Conservation (phyloP, 2,329 filamentous ascomycete genomes). For the Chalaropsis thielavioides region DNA sequence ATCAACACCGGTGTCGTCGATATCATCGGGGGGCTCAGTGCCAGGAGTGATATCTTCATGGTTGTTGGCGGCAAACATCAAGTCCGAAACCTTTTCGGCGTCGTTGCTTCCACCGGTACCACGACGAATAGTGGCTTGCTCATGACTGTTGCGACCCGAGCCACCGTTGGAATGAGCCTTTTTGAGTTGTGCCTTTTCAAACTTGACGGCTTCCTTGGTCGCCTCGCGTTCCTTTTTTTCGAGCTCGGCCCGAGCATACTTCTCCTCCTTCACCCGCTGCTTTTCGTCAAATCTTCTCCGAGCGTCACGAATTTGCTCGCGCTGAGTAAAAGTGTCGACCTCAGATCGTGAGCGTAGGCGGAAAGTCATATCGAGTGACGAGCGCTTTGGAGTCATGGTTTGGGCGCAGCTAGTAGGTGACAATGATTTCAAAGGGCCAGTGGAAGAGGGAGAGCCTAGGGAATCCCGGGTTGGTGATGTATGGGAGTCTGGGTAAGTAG, state of each 20-base stretch:
- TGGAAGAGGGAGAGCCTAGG: conserved; percentile 20
- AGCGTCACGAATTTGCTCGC: conserved; percentile 45
- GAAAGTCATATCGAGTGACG: conserved; percentile 44
- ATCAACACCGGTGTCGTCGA: conserved; percentile 29
- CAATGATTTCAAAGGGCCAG: conserved; percentile 25
- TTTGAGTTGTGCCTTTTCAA: conserved; percentile 33
- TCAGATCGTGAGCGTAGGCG: conserved; percentile 47
- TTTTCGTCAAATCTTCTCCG: conserved; percentile 49
- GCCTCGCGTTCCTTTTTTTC: conserved; percentile 44
- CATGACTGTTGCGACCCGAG: conserved; percentile 16
- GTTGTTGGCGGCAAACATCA: conserved; percentile 31
- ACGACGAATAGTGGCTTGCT: conserved; percentile 7
- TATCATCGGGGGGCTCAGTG: conserved; percentile 22
- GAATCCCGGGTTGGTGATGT: conserved; percentile 8
- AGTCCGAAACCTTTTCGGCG: conserved; percentile 27
- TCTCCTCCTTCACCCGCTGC: conserved; percentile 47
- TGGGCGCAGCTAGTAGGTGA: conserved; percentile 25
- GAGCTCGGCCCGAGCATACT: conserved; percentile 44
- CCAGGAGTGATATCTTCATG: conserved; percentile 31
- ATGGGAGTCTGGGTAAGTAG: conserved; percentile 36
- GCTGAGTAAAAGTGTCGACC: conserved; percentile 38
- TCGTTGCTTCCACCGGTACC: conserved; percentile 23
- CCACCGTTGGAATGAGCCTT: conserved; percentile 28
- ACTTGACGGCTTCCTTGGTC: conserved; percentile 38
- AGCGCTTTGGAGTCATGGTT: conserved; percentile 40